Conservation (phyloP, 1,284 basidiomycete genomes). For the Heimioporus punctisporus region DNA sequence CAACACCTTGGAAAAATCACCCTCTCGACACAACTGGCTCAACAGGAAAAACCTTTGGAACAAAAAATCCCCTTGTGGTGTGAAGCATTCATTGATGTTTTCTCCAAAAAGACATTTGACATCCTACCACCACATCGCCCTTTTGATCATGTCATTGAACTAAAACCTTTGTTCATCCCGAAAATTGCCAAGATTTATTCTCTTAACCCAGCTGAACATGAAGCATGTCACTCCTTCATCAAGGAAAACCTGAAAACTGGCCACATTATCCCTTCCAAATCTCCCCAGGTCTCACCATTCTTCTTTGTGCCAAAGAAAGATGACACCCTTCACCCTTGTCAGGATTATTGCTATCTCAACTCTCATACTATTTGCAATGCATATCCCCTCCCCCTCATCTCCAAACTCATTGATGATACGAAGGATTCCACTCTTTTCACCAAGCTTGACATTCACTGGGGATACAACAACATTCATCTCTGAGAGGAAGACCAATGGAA, state of each 20-base stretch:
- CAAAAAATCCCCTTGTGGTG: neutral
- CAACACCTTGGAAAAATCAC: no score
- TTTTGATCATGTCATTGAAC: neutral
- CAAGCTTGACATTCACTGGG: no score
- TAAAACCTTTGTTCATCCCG: neutral
- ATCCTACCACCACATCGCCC: neutral
- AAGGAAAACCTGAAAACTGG: no score
- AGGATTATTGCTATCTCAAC: neutral
- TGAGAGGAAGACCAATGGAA: no score
- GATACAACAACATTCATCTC: no score
- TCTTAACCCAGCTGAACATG: no score
- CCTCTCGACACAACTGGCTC: no score
- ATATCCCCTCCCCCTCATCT: neutral
- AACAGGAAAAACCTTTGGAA: no score
- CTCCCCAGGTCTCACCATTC: no score
- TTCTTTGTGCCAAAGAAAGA: neutral
- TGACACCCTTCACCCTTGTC: neutral
- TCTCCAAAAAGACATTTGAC: neutral
- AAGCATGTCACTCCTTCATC: no score
- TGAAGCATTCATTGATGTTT: neutral
- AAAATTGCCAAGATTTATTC: no score
- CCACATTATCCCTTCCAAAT: no score
- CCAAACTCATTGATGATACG: neutral
- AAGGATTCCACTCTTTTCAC: neutral
- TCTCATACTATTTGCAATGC: neutral